Base-by-base conservation (phyloP, 768 basidiomycete genomes). In the Boletus sp. region DNA sequence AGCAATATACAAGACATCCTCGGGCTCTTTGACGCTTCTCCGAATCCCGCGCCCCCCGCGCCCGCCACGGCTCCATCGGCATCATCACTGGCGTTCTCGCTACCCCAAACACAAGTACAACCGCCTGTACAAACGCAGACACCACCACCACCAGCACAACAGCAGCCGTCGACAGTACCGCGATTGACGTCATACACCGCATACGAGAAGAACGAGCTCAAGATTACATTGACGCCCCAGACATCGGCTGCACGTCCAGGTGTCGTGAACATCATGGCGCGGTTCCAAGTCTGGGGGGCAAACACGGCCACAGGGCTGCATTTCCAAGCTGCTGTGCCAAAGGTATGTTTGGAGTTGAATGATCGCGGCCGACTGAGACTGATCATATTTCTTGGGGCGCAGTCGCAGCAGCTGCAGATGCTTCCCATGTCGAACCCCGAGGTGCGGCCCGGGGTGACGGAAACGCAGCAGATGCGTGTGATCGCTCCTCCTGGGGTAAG, bases 391-490 rank as follows among this genome's bases (percentile, higher is more conserved):
- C 7, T 43, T 42, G 53, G 53, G 25, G 10, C 3, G 3, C 65
- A 98, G 93, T 90, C 94, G 0, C 95, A 97, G 73, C 94, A 97
- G 69, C 71, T 99, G 52, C 95, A 98, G 70, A 99, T 99, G 96
- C 78, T 93, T 53, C 93, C 96, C 7, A 98, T 98, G 89, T 93
- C 93, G 6, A 93, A 87, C 70, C 78, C 87, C 11, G 87, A 83
- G 49, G 79, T 99, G 40, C 74, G 72, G 33, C 86, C 91, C 0
- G 92, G 93, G 1, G 74, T 83, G 9, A 81, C 83, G 15, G 96
- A 98, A 70, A 96, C 94, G 10, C 97, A 98, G 68, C 93, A 96
- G 68, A 88, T 99, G 90, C 83, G 93, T 10, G 84, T 99, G 37
- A 78, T 90, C 29, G 92, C 93, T 11, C 93, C 93, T 4, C 79